Conservation (phyloP, 2,329 filamentous ascomycete species). For the Septoria linicola region DNA sequence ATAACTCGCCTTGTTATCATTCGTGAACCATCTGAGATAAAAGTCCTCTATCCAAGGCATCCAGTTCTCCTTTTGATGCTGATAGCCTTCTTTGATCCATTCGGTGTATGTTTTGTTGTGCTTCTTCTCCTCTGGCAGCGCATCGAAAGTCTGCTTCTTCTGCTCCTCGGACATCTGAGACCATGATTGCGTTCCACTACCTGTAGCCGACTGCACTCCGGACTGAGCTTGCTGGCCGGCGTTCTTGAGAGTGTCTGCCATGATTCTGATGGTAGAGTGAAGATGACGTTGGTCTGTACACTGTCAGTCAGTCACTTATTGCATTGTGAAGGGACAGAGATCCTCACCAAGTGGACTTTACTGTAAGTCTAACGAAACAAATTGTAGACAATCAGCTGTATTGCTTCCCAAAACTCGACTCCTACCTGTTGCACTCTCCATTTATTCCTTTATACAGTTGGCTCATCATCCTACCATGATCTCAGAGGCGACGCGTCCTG, state of each 20-base stretch:
- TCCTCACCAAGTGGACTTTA: too few species aligned
- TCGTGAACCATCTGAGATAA: slow-evolving; percentile 70
- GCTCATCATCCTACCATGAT: too few species aligned
- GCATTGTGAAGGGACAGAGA: too few species aligned
- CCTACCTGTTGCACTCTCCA: too few species aligned
- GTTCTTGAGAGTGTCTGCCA: slow-evolving; percentile 27
- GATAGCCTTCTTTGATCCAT: slow-evolving; percentile 64
- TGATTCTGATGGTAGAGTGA: too few species aligned
- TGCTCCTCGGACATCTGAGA: slow-evolving; percentile 38
- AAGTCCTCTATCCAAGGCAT: slow-evolving; percentile 74
- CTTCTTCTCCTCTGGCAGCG: slow-evolving; percentile 36
- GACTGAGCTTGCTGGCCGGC: slow-evolving; percentile 21
- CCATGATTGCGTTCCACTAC: slow-evolving; percentile 34
- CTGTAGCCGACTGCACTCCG: slow-evolving; percentile 16
- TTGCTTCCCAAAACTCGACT: too few species aligned
- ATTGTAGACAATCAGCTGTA: too few species aligned
- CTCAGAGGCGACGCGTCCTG: not conserved
- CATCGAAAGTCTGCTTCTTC: slow-evolving; percentile 38
- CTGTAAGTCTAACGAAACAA: too few species aligned
- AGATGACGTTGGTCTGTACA: too few species aligned
- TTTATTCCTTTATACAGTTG: too few species aligned
- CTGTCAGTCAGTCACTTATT: too few species aligned
- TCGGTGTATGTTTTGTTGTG: slow-evolving; percentile 46
- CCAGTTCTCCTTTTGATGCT: slow-evolving; percentile 71
- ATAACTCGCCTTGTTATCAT: slow-evolving; percentile 74